Base-by-base conservation (phyloP, 352 stramenopile species). In the Phytophthora vignae region DNA sequence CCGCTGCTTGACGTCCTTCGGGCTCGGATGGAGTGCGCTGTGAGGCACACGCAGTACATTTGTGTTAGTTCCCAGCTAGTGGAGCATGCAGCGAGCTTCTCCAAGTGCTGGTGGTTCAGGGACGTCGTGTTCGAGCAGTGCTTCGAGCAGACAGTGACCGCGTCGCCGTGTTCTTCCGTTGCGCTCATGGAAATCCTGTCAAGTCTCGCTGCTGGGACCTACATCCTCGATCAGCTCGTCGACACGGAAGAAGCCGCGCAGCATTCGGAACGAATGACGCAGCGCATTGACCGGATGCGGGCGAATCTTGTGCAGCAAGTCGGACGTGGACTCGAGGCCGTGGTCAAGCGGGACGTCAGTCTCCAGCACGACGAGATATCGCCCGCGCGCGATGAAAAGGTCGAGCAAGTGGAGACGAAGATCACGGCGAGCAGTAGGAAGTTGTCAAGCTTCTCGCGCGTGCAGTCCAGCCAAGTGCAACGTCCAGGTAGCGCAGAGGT, bases 71-170 rank as follows among this genome's bases (percentile, higher is more conserved):
- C 61, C 1, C 22, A 62, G 12, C 40, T 90, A 5, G 36, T 90
- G n/a, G 64, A 74, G 15, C 61, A 72, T n/a, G 57, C 71, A 14
- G 63, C 71, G 4, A 77, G 64, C 27, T 69, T 88, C 15, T 87
- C 82, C n/a, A 83, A 83, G 55, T 86, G 72, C 56, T 88, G 79
- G 68, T 90, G 84, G 84, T 84, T 84, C 27, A 40, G 65, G 0
- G 56, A 73, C 4, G 31, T 65, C 21, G 53, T 66, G 31, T 78
- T 90, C 19, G 81, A 87, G 46, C 70, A 69, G 0, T 63, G 52
- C 22, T 75, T 86, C 15, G 46, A 62, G 1, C 67, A 77, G 10
- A 58, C 74, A 1, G 49, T 79, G 9, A n/a, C 14, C 11, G 22
- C 40, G 4, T n/a, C 40, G 2, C 54, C 69, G 2, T 56, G 66